A percentile compares a stretch with the other conserved stretches of the same genome.
phyloP scores from a whole-genome alignment of 345 rosid genomes.

The Euphorbia lathyris region DNA sequence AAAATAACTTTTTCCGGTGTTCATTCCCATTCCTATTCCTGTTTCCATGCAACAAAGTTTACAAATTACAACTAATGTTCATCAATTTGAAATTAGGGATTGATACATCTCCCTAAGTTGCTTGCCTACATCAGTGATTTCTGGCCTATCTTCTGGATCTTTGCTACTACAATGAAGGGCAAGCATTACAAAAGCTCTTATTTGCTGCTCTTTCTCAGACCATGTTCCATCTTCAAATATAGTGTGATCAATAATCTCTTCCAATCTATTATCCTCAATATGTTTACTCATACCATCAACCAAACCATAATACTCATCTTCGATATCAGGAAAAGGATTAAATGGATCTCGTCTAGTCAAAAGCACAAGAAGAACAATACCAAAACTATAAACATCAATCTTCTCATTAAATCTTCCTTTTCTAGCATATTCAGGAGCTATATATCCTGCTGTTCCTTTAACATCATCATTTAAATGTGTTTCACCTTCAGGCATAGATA shows the following conservation, averaged over 20 bases:
- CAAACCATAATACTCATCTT: not conserved
- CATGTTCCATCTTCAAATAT: slow-evolving; percentile 6
- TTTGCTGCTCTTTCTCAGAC: slow-evolving; percentile 16
- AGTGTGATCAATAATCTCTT: slow-evolving; percentile 12
- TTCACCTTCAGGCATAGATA: slow-evolving; percentile 14
- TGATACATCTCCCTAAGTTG: slow-evolving; percentile 8
- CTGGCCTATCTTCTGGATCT: too few species aligned
- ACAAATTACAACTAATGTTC: not conserved
- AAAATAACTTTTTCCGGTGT: too few species aligned
- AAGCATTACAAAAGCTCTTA: slow-evolving; percentile 1
- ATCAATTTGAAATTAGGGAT: not conserved
- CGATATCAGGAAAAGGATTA: too few species aligned
- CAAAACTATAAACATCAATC: not conserved
- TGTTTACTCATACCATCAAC: not conserved
- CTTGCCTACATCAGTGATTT: too few species aligned
- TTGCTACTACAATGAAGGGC: slow-evolving; percentile 12
- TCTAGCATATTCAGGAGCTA: not conserved
- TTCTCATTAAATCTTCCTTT: not conserved
- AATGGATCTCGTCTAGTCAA: not conserved
- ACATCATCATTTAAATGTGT: not conserved
- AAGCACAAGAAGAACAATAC: slow-evolving; percentile 2
- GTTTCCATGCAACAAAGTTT: not conserved
- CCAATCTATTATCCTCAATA: too few species aligned
- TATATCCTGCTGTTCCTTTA: not conserved
- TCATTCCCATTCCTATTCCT: too few species aligned